These are phyloP conservation scores for Vanilla planifolia DNA, from an alignment of 106 monocot genomes.

Conservation along the genomic window DNA sequence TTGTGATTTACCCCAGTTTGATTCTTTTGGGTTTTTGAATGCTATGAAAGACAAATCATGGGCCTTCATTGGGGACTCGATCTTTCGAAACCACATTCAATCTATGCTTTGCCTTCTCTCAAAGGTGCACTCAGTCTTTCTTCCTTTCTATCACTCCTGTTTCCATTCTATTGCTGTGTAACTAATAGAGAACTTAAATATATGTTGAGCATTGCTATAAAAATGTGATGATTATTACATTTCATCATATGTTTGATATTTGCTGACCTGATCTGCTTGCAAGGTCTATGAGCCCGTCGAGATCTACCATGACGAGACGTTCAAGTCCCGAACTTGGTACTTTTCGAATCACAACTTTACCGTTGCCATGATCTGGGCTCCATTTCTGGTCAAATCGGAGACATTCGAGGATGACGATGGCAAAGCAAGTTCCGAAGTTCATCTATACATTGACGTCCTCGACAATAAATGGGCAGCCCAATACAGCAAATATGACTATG, in stretches of 20 bases:
- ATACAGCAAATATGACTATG: conserved; percentile 25
- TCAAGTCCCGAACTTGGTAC: conserved; percentile 17
- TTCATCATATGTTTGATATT: background rate
- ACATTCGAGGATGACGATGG: conserved; percentile 20
- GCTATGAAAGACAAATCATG: conserved; percentile 39
- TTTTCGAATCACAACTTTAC: conserved; percentile 36
- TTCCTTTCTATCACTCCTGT: background rate
- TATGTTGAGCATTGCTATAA: background rate
- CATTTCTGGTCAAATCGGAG: conserved; percentile 31
- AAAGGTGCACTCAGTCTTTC: conserved; percentile 16
- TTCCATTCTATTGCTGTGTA: background rate
- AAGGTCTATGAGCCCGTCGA: conserved; percentile 23
- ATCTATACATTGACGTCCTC: conserved; percentile 39
- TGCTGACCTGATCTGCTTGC: background rate
- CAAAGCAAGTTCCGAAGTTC: background rate
- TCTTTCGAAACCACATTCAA: conserved; percentile 43
- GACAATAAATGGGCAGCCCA: conserved; percentile 21
- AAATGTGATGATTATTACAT: background rate
- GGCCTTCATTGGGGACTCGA: conserved; percentile 59
- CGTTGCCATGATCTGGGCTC: conserved; percentile 30
- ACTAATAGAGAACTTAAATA: background rate
- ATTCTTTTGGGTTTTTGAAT: conserved; percentile 30
- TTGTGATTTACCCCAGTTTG: conserved; percentile 33
- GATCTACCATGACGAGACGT: conserved; percentile 23
- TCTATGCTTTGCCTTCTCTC: conserved; percentile 50